Evolutionary conservation across 2,329 filamentous ascomycete species (phyloP), one percentile per base, ranked within the genome.

Genomic region (Ceratocystis destructans): DNA sequence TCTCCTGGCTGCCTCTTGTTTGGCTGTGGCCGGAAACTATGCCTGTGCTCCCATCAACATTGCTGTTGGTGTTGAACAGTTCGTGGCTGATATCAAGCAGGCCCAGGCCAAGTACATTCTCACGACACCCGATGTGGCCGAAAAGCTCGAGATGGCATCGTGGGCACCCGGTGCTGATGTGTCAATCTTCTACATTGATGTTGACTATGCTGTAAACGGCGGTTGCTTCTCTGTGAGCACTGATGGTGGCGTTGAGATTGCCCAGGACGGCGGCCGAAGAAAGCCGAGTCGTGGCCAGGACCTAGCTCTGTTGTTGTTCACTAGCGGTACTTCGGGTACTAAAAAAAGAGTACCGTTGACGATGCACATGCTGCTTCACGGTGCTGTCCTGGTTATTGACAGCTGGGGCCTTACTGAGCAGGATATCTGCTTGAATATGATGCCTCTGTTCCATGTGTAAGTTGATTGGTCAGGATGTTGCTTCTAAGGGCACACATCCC

Each of bases 331-430:
- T 0, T 82, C 78, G 20, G 82, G 82, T 1, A 82, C 76, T n/a
- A 83, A 82, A 72, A 84, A 84, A 71, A 74, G 83, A 2, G 82
- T 84, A 1, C 82, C 82, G 0, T 75, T 83, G 31, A 79, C 77
- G 1, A 73, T 77, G 0, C 78, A 81, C 67, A 79, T 79, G 2
- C 77, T 83, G 63, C 72, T 83, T 7, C 74, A 76, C 6, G 81
- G 82, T 1, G 77, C 82, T 2, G 75, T 77, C 1, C 80, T 79
- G 66, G 80, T 83, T 4, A 78, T 82, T 33, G 77, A 81, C 20
- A 82, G 80, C 0, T 83, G 81, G 79, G 79, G 77, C 1, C 70
- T 84, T 20, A 76, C 72, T 1, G 70, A 74, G 1, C 71, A 72
- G 1, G 81, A 83, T 69, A 75, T 78, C 0, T 84, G 81, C 70